Percentiles rank a stretch among this genome's conserved stretches.
Conservation (phyloP, 306 rosid species). For the Glycine latifolia region DNA sequence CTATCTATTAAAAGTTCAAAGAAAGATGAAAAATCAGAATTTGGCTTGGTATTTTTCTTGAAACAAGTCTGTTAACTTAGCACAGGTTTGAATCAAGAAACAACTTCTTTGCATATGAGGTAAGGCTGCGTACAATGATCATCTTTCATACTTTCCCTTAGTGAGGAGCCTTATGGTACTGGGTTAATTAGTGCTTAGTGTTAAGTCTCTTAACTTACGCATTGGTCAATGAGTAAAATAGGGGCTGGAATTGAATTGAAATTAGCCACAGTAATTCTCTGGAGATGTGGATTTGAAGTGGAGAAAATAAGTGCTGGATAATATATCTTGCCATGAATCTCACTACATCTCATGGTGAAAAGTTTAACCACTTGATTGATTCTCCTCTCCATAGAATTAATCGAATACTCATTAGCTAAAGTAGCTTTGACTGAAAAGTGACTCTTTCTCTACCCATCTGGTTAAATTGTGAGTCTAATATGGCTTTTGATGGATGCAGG, state of each 20-base stretch:
- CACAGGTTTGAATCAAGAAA: too few relatives aligned
- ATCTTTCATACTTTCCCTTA: too few relatives aligned
- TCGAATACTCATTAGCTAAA: neutral
- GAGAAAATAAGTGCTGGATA: neutral
- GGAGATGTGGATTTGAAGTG: neutral
- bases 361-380: neutral
- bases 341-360: neutral
- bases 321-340: constrained; percentile 19
- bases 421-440: constrained; percentile 6
- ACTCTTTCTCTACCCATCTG: neutral
- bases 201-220: neutral
- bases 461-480: constrained; percentile 14
- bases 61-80: neutral
- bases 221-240: neutral
- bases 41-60: constrained; percentile 11
- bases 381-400: neutral
- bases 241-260: too few relatives aligned
- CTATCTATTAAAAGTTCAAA: neutral
- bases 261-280: neutral
- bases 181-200: too few relatives aligned
- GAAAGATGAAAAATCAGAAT: neutral
- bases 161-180: too few relatives aligned
- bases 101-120: too few relatives aligned
- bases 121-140: too few relatives aligned
- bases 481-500: constrained; percentile 50